These are phyloP conservation scores for Condylostoma magnum DNA, from an alignment of 169 alveolate species.

Conservation along the genomic window DNA sequence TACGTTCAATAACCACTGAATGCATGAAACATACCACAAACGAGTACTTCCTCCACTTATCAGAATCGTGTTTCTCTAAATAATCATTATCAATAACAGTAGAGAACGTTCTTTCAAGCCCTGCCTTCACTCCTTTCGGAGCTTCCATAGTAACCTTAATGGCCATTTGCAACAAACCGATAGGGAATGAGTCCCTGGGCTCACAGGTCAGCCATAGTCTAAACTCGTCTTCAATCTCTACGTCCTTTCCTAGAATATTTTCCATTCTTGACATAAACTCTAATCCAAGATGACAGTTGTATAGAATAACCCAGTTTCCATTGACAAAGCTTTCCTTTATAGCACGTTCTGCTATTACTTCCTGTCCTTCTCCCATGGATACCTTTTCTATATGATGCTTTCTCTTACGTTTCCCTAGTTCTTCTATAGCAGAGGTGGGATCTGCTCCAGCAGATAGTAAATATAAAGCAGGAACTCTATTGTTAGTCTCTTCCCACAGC, in stretches of 20 bases:
- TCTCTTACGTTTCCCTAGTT: slow-evolving; percentile 91
- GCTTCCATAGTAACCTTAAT: slow-evolving; percentile 95
- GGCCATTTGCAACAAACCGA: slow-evolving; percentile 94
- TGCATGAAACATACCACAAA: slow-evolving; percentile 93
- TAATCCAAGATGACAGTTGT: slow-evolving; percentile 93
- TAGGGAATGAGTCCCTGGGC: slow-evolving; percentile 92
- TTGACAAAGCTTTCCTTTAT: slow-evolving; percentile 86
- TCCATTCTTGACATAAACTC: slow-evolving; percentile 91
- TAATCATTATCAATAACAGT: slow-evolving; percentile 89
- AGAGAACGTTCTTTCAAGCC: slow-evolving; percentile 92
- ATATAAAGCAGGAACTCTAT: slow-evolving; percentile 88
- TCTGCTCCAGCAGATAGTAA: slow-evolving; percentile 93
- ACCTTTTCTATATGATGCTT: slow-evolving; percentile 91
- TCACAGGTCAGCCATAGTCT: slow-evolving; percentile 92
- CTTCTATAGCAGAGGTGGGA: slow-evolving; percentile 93
- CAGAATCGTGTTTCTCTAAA: slow-evolving; percentile 92
- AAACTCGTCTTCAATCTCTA: slow-evolving; percentile 89
- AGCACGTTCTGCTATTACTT: slow-evolving; percentile 87
- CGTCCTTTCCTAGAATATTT: slow-evolving; percentile 70
- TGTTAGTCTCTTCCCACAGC: slow-evolving; percentile 82
- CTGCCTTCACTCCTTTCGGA: slow-evolving; percentile 95
- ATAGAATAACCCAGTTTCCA: slow-evolving; percentile 95
- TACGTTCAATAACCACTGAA: slow-evolving; percentile 93
- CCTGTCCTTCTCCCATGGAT: slow-evolving; percentile 97
- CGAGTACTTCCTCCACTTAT: slow-evolving; percentile 91